phyloP scores from a whole-genome alignment of 257 asterid genomes.

The Anisodus acutangulus region DNA sequence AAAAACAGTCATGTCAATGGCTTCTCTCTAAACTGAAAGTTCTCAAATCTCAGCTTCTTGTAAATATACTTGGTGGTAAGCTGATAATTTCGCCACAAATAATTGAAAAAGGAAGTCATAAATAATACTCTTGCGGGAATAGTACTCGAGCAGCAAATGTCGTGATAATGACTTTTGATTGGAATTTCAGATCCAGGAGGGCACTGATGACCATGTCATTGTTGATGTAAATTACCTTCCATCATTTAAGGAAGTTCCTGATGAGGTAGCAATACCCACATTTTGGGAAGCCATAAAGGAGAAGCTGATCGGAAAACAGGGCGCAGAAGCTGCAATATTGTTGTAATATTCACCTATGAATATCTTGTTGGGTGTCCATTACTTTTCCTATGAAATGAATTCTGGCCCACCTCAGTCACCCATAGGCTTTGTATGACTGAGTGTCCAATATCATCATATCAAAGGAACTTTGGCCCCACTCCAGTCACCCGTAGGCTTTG shows the following conservation, averaged over 20 bases:
- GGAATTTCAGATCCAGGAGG: conserved; percentile 74
- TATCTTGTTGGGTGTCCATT: too few species aligned
- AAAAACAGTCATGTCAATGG: background rate
- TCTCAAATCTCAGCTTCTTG: background rate
- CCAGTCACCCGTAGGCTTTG: too few species aligned
- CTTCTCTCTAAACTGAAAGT: background rate
- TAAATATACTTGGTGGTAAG: background rate
- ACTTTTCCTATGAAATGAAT: too few species aligned
- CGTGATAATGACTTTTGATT: background rate
- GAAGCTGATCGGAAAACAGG: conserved; percentile 32
- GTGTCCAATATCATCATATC: too few species aligned
- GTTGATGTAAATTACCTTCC: conserved; percentile 96
- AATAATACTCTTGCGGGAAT: background rate
- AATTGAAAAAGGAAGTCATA: background rate
- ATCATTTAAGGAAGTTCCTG: conserved; percentile 93
- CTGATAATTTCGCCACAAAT: background rate
- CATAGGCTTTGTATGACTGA: too few species aligned
- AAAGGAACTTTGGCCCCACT: too few species aligned
- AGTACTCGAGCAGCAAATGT: background rate
- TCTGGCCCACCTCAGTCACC: too few species aligned
- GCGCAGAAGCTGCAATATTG: conserved; percentile 17
- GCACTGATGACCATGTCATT: conserved; percentile 87
- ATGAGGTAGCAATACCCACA: conserved; percentile 85
- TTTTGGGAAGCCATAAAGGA: conserved; percentile 92
- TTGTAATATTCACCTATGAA: background rate